Evolutionary conservation across 768 basidiomycete species (phyloP).

Genomic region (Boletus reticuloceps): DNA sequence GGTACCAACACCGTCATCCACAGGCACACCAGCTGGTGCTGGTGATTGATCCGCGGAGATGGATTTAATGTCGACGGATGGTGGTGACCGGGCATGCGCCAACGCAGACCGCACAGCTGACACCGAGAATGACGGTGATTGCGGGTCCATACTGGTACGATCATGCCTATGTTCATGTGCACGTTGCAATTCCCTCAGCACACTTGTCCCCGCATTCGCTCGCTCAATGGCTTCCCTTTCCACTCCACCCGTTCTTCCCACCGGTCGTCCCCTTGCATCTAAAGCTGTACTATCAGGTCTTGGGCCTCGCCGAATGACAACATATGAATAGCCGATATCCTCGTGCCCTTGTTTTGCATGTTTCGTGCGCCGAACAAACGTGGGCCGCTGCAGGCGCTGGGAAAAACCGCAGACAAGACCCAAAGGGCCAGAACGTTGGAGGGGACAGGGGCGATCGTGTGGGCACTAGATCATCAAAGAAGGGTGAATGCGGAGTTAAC

Average conservation of each 20-base stretch:
- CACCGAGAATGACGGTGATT: conserved; percentile 24
- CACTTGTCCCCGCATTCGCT: conserved; percentile 11
- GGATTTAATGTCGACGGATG: conserved; percentile 16
- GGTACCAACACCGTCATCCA: conserved; percentile 17
- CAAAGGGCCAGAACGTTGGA: conserved; percentile 53
- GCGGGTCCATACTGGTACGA: conserved; percentile 17
- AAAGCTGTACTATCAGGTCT: conserved; percentile 45
- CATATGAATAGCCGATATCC: conserved; percentile 86
- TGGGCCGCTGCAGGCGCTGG: conserved; percentile 84
- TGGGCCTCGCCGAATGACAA: conserved; percentile 78
- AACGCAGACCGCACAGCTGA: conserved; percentile 7
- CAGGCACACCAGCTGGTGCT: conserved; percentile 14
- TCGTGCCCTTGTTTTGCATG: conserved; percentile 84
- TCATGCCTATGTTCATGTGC: conserved; percentile 19
- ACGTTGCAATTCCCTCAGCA: conserved; percentile 25
- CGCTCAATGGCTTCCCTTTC: conserved; percentile 31
- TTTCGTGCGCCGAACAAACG: conserved; percentile 84
- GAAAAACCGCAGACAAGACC: conserved; percentile 76
- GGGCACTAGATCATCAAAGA: conserved; percentile 61
- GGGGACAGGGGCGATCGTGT: conserved; percentile 83
- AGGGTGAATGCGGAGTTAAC: neutral
- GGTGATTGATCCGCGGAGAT: conserved; percentile 22
- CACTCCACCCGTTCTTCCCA: conserved; percentile 31
- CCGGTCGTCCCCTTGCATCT: conserved; percentile 5
- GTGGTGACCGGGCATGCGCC: conserved; percentile 12